Evolutionary conservation across 805 yeast species (phyloP), one percentile per base, ranked within the genome.

Genomic region (Metschnikowia cubensis): DNA sequence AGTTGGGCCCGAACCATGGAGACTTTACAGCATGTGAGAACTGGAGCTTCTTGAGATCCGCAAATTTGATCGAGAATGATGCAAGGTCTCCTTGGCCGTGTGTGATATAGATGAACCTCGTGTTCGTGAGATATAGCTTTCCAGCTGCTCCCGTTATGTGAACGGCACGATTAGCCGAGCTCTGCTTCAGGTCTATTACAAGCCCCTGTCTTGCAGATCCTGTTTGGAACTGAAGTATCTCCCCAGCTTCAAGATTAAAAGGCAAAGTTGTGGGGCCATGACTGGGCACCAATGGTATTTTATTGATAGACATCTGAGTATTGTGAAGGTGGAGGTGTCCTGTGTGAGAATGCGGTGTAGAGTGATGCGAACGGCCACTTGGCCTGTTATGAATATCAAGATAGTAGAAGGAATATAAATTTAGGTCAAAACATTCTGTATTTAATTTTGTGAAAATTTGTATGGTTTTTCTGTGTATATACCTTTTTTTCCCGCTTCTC

Each of bases 1-100:
- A 74, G 53, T 77, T 79, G 18, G 80, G 69, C 0, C 84, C 84
- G 56, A 79, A 74, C 82, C 81, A 78, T 1, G 82, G 81, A 22
- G 77, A 67, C 48, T 72, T 69, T 43, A 78, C 56, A 47, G 68
- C 65, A 55, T 74, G 74, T 0, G 73, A 60, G 40, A 74, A 69
- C 38, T 66, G 72, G 18, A 71, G 51, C 3, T 49, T 53, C 3
- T 66, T 61, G 1, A 67, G 62, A 25, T 54, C 46, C 4, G 54
- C 50, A 38, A 71, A 56, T 4, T 70, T 68, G 5, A 79, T 52
- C 50, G 68, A 63, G 55, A 79, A 78, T 5, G 73, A 64, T 15
- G 70, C 66, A 10, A 74, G 61, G 51, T 75, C 79, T 1, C 79
- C 79, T 42, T 67, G 73, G 3, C 65, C 58, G 3, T 61, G 69